Evolutionary conservation across 768 basidiomycete genomes (phyloP), one percentile per base, ranked within the genome.

Genomic region (Dentipellis sp.): DNA sequence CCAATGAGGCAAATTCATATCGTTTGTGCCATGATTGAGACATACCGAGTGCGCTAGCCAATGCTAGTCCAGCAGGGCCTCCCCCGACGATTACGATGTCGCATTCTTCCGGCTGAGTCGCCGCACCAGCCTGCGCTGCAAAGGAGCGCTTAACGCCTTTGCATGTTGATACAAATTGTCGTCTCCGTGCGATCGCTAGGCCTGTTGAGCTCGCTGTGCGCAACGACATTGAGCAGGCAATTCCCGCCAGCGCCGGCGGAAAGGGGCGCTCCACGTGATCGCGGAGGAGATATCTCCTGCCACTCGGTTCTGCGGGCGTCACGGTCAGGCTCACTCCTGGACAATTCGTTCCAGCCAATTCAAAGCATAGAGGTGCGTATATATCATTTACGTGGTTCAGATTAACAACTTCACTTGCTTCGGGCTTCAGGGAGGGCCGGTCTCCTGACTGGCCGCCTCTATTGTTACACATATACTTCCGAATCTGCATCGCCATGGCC

Each of bases 81-180:
- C 91, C 97, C 16, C 97, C 95, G 22, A 98, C 91, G 63, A 98
- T 89, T 19, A 95, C 90, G 36, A 98, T 78, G 67, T 98, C 97
- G 61, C 79, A 84, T 38, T 88, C 79, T 57, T 80, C 72, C 16
- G 42, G 42, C n/a, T 19, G 42, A n/a, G 16, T 19, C 19, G 42
- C 19, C 16, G 42, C n/a, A 5, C 29, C 29, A 29, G 29, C 29
- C 6, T 29, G 29, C 29, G 29, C 29, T 29, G 29, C 29, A 29
- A 29, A 29, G 29, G 29, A 29, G 29, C 29, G 29, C 6, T 29
- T 29, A 6, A 29, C 6, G 29, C 29, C 3, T 29, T 29, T 29
- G 19, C 19, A 8, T 7, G 42, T n/a, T 16, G 42, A 11, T 45
- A 19, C 3, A 4, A 45, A 14, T 3, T 17, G n/a, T 45, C 42